Percentiles rank a stretch among this genome's conserved stretches.
These are phyloP conservation scores for Desmodesmus armatus DNA, from an alignment of 139 green algal species.

Conservation along the genomic window DNA sequence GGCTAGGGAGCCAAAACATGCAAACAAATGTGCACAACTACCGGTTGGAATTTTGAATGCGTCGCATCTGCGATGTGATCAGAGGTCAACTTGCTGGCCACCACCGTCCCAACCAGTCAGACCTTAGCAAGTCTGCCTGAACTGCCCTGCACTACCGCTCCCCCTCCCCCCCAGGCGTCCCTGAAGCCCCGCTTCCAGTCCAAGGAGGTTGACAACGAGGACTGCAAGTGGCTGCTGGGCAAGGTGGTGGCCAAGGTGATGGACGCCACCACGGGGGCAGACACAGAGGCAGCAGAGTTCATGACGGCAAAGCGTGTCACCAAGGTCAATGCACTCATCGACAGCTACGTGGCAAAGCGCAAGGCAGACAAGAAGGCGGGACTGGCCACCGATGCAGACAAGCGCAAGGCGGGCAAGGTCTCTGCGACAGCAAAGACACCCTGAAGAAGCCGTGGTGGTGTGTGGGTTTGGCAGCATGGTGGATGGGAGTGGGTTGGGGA, in stretches of 20 bases:
- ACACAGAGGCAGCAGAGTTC: not conserved
- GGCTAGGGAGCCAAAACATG: no score
- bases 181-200: slow-evolving; percentile 53
- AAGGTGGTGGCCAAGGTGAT: slow-evolving; percentile 36
- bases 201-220: slow-evolving; percentile 59
- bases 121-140: no score
- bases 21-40: no score
- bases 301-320: slow-evolving; percentile 18
- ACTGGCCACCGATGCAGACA: not conserved
- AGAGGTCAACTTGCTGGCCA: no score
- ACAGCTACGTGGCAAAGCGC: slow-evolving; percentile 20
- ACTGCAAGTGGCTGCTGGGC: slow-evolving; percentile 61
- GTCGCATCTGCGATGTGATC: no score
- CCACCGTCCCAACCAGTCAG: no score
- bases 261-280: not conserved
- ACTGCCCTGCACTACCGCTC: no score
- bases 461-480: not conserved
- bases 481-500: no score
- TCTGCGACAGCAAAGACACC: not conserved
- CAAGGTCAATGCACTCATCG: slow-evolving; percentile 33
- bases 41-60: no score
- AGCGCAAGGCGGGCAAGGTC: no score
- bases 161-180: not conserved
- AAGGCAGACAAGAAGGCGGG: not conserved
- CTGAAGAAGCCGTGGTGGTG: not conserved